Base-by-base conservation (phyloP, 192 early-diverging fungal species). In the Allomyces arbusculus region DNA sequence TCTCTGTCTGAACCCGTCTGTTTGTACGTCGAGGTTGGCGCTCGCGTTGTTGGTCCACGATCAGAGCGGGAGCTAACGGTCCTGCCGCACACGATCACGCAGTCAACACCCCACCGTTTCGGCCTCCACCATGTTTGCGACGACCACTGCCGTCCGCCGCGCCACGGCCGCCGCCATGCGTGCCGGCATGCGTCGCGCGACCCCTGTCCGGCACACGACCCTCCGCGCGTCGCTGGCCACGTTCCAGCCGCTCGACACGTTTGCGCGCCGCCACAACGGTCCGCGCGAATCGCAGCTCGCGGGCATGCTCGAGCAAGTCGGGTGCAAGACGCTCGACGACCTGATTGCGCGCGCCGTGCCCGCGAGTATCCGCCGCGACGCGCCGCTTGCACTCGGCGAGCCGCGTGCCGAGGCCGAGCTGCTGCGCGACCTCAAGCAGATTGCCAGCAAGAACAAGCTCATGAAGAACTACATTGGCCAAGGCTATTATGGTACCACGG, bases 401-500 rank as follows among this genome's bases (percentile, higher is more conserved):
- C 80, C 83, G 68, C 76, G 91, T 25, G 71, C 92, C 4, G 96
- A 99, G 76, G 80, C 80, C 61, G 90, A 96, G 75, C 82, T 91
- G n/a, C 72, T 99, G 55, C 83, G 82, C 44, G 78, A 85, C 43
- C 79, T 99, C 65, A 83, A 86, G 71, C 66, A 74, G n/a, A 90
- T 99, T 72, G 94, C 92, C 26, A 72, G 77, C 64, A 84, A 91
- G 76, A 99, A 99, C 84, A 87, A 94, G 79, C 73, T 95, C 61
- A 87, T 85, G 79, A 83, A 85, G 62, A 87, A 89, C 40, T 99
- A 91, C 73, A 91, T 99, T 63, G 96, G 96, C 61, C 90, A 92
- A 77, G 96, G 96, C 19, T 99, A 99, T 78, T 87, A 89, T 19
- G 83, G 86, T 67, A 86, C 89, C 22, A 83, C 93, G 61, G 89